phyloP scores from a whole-genome alignment of 2,329 filamentous ascomycete species.

The Penicillium sp. region DNA sequence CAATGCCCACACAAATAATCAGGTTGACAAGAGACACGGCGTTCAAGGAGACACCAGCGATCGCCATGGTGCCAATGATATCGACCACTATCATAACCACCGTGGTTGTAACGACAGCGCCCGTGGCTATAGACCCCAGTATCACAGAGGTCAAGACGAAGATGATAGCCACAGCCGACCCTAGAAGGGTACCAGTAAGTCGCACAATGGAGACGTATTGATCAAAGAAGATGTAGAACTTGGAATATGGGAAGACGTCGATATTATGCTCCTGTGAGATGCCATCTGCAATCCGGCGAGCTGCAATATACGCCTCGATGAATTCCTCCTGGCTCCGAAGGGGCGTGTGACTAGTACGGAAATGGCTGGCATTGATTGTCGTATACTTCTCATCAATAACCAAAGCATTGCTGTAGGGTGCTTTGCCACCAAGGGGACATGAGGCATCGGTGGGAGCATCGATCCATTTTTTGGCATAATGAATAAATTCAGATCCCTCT shows the following conservation, averaged over 20 bases:
- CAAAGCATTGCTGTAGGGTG: constrained; percentile 81
- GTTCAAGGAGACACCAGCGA: constrained; percentile 85
- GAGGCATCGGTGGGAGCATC: constrained; percentile 73
- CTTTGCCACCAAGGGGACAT: constrained; percentile 85
- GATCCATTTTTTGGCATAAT: constrained; percentile 83
- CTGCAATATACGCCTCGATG: constrained; percentile 84
- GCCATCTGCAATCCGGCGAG: constrained; percentile 79
- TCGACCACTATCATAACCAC: constrained; percentile 93
- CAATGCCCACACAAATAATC: constrained; percentile 94
- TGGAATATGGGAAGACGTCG: constrained; percentile 91
- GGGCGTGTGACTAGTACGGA: constrained; percentile 85
- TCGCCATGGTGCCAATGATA: constrained; percentile 91
- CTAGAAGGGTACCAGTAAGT: constrained; percentile 75
- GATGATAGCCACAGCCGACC: constrained; percentile 81
- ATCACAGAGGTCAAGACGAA: constrained; percentile 76
- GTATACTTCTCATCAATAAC: constrained; percentile 68
- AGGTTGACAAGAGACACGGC: constrained; percentile 94
- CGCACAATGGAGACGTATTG: constrained; percentile 85
- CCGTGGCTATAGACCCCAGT: constrained; percentile 80
- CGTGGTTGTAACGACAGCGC: constrained; percentile 76
- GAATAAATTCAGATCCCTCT: constrained; percentile 83
- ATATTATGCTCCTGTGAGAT: constrained; percentile 70
- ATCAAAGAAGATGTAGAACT: constrained; percentile 99
- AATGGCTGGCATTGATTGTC: constrained; percentile 79
- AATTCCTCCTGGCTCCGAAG: constrained; percentile 88